Base-by-base conservation (phyloP, 345 rosid species). In the Erysimum cheiranthoides region DNA sequence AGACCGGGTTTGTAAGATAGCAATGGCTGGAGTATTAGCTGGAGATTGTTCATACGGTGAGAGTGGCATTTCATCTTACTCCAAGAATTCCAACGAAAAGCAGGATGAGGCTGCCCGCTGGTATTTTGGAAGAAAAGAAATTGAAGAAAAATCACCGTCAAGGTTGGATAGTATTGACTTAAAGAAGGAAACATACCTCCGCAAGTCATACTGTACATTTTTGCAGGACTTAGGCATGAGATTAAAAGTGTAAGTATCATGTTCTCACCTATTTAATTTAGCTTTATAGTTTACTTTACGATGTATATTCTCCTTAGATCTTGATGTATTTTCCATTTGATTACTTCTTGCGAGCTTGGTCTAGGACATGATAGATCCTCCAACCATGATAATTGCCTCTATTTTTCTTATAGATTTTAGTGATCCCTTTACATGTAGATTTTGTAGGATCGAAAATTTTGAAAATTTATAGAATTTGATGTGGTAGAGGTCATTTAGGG, bases 191-290 rank as follows among this genome's bases (percentile, higher is more conserved):
- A 89, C 97, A 0, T 87, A 90, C 81, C 76, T 92, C 16, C 94
- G 97, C 78, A 95, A 95, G 84, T 92, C 98, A 10, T 95, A 95
- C 81, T 95, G 99, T 79, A 95, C 99, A 13, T 92, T 86, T 85
- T 79, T 95, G 82, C 99, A 95, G 81, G 99, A 92, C 82, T 84
- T 95, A 66, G 99, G 99, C 84, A 95, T 95, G 97, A 73, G 96
- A 75, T 85, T 95, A n/a, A 95, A 92, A 92, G 98, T 95, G 99
- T 93, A 82, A 89, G 98, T 73, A 28, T 32, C 25, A 5, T 40
- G 13, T 66, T 72, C 38, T 59, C 31, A n/a, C 13, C 16, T 16
- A 46, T 5, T 10, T 59, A 5, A 52, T 51, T 70, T 61, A 31
- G 43, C 27, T 36, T 73, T 10, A 27, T 18, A 21, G 28, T 50